Base-by-base conservation (phyloP, 768 basidiomycete species). In the Suillus variegatus region DNA sequence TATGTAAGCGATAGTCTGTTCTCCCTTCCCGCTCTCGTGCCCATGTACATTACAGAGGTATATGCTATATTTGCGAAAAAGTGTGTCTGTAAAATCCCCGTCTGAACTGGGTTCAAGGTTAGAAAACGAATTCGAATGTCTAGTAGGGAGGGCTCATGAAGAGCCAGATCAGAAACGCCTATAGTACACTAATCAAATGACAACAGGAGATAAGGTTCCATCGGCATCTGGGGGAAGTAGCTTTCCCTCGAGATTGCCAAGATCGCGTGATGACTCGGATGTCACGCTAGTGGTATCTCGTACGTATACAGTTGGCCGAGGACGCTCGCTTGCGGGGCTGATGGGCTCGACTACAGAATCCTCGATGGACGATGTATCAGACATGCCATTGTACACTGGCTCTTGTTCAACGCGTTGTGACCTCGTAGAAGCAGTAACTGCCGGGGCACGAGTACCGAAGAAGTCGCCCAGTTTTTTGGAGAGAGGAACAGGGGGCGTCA, bases 401-500 rank as follows among this genome's bases (percentile, higher is more conserved):
- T 74, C 76, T 44, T 62, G 73, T 63, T 77, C 74, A 22, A 71
- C 18, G n/a, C 64, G 67, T 65, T 66, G 71, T 20, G 69, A 68
- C 67, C 67, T 71, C 46, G 68, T 63, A 65, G 73, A 69, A 16
- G 75, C 51, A 0, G 80, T 68, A 3, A 77, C 73, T 0, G 76
- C 77, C 16, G 86, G 88, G 60, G 65, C 72, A 65, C 88, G 80
- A 36, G 87, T 81, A 64, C 83, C 79, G 73, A 93, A 93, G 75
- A 93, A 87, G 10, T 87, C 88, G 5, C 90, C 89, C 52, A 93
- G 70, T 78, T 90, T 92, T 70, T 83, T 83, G 41, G 86, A 76
- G n/a, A 88, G 77, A 1, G 86, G 86, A 20, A 82, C 80, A 28
- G 79, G 70, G 64, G 80, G 72, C 38, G 71, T 68, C 60, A 71